Percentiles rank a stretch among this genome's conserved stretches.
These are phyloP conservation scores for Brassica incana DNA, from an alignment of 345 rosid genomes.

Conservation along the genomic window DNA sequence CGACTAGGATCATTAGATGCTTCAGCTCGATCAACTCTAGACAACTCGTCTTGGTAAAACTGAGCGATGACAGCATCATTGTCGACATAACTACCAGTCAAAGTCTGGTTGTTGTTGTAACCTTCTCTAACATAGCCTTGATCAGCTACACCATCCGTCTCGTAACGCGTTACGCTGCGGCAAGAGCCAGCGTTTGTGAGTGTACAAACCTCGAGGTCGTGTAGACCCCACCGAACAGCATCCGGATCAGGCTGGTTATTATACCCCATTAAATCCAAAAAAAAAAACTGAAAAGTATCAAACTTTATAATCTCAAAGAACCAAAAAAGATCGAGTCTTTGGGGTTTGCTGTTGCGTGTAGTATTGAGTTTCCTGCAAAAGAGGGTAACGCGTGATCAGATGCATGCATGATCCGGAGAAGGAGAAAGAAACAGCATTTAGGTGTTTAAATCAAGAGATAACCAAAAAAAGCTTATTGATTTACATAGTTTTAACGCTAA, in stretches of 20 bases:
- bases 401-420: not conserved
- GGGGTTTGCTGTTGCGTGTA: slow-evolving; percentile 5
- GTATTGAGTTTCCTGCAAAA: slow-evolving; percentile 25
- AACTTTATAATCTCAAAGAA: slow-evolving; percentile 4
- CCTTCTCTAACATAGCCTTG: slow-evolving; percentile 61
- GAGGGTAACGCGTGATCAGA: slow-evolving; percentile 28
- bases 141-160: slow-evolving; percentile 40
- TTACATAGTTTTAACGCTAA: not conserved
- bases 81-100: slow-evolving; percentile 44
- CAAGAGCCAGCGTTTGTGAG: slow-evolving; percentile 56
- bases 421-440: not conserved
- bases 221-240: slow-evolving; percentile 78
- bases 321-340: not conserved
- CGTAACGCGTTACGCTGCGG: slow-evolving; percentile 52
- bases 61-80: slow-evolving; percentile 77
- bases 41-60: slow-evolving; percentile 75
- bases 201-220: slow-evolving; percentile 58
- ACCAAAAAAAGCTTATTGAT: not conserved
- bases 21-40: slow-evolving; percentile 58
- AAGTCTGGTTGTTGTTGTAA: slow-evolving; percentile 38
- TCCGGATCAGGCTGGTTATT: slow-evolving; percentile 59
- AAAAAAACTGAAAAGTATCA: not conserved
- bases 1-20: slow-evolving; percentile 43
- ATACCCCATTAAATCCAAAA: slow-evolving; percentile 33
- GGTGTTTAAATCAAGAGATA: too few relatives aligned